A percentile compares a stretch with the other conserved stretches of the same genome.
Conservation (phyloP, 176 grass and related monocot species). For the Rhynchospora pubera region DNA sequence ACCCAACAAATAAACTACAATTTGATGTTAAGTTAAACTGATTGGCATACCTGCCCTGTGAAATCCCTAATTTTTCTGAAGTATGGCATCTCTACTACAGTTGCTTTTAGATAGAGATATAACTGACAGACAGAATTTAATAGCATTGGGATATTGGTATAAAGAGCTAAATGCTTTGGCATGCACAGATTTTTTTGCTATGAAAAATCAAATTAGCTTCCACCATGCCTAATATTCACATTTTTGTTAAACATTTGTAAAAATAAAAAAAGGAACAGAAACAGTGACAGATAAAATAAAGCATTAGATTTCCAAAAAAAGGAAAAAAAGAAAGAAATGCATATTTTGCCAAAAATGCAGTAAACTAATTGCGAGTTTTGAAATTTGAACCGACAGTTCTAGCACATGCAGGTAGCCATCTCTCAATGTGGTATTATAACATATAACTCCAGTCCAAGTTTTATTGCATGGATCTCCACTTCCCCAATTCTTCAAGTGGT, state of each 20-base stretch:
- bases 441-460: conserved; percentile 73
- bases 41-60: neutral
- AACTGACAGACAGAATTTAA: neutral
- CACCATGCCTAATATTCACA: neutral
- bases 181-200: neutral
- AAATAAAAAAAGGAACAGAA: neutral
- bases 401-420: conserved; percentile 78
- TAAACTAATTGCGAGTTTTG: conserved; percentile 29
- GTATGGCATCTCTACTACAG: neutral
- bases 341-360: neutral
- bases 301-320: neutral
- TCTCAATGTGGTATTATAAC: conserved; percentile 44
- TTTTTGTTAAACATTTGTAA: neutral
- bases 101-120: neutral
- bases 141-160: neutral
- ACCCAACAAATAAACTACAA: neutral
- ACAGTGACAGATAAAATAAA: neutral
- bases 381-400: conserved; percentile 60
- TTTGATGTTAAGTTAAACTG: neutral
- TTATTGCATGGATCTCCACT: conserved; percentile 72
- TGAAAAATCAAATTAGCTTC: neutral
- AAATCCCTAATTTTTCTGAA: neutral
- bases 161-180: neutral
- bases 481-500: conserved; percentile 48
- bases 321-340: neutral